These are phyloP conservation scores for Aplosporella prunicola DNA, from an alignment of 2,329 filamentous ascomycete genomes.

Conservation along the genomic window DNA sequence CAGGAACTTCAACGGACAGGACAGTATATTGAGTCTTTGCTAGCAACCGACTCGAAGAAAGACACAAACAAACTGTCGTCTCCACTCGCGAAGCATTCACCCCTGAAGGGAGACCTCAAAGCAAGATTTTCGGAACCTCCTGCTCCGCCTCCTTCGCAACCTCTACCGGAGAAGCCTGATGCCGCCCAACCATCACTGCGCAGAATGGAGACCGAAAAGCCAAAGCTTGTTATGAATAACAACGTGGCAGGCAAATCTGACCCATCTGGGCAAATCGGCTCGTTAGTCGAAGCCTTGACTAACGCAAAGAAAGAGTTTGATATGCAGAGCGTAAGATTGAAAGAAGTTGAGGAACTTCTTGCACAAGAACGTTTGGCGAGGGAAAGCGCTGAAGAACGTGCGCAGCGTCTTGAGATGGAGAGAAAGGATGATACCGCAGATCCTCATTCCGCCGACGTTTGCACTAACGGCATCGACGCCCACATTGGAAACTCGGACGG, in stretches of 20 bases:
- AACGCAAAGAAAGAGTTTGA: conserved; percentile 81
- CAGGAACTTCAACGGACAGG: conserved; percentile 76
- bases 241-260: conserved; percentile 37
- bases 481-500: conserved; percentile 13
- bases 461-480: conserved; percentile 33
- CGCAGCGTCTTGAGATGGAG: conserved; percentile 59
- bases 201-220: conserved; percentile 64
- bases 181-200: conserved; percentile 57
- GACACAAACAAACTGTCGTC: conserved; percentile 39
- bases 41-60: conserved; percentile 59
- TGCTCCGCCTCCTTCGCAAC: conserved; percentile 85
- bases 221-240: conserved; percentile 42
- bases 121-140: conserved; percentile 86
- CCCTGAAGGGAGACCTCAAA: conserved; percentile 61
- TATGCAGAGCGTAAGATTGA: conserved; percentile 67
- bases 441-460: too few relatives aligned
- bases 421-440: conserved; percentile 32
- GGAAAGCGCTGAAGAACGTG: conserved; percentile 73
- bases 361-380: conserved; percentile 72
- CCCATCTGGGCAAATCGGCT: conserved; percentile 63
- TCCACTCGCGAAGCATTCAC: conserved; percentile 34
- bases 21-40: conserved; percentile 67
- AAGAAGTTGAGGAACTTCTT: conserved; percentile 70
- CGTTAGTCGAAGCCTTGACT: conserved; percentile 75
- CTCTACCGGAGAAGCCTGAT: conserved; percentile 86